Evolutionary conservation across 768 basidiomycete genomes (phyloP).

Genomic region (Gloeopeniophorella convolvens): DNA sequence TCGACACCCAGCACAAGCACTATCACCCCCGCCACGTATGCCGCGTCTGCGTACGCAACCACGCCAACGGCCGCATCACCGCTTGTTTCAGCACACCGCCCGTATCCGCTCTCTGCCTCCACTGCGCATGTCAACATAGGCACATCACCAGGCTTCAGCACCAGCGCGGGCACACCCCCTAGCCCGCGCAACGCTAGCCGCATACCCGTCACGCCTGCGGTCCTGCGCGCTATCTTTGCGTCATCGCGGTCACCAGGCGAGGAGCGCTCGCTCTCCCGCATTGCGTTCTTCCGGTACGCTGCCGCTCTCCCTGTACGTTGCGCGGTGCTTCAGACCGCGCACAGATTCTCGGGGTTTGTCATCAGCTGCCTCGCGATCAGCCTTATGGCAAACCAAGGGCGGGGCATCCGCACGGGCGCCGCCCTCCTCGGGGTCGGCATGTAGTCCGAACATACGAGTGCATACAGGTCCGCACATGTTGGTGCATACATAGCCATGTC

Average conservation of each 20-base stretch:
- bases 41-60: background rate
- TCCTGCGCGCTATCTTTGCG: conserved; percentile 77
- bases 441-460: background rate
- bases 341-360: conserved; percentile 75
- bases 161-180: conserved; percentile 31
- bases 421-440: conserved; percentile 60
- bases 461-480: background rate
- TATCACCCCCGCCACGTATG: conserved; percentile 16
- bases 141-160: conserved; percentile 4
- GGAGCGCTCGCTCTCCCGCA: conserved; percentile 75
- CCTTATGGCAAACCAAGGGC: conserved; percentile 61
- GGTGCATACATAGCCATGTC: background rate
- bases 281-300: conserved; percentile 77
- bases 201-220: conserved; percentile 79
- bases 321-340: background rate
- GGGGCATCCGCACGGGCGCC: conserved; percentile 61
- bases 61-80: background rate
- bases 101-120: conserved; percentile 15
- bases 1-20: conserved; percentile 16
- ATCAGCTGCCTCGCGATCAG: conserved; percentile 79
- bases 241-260: conserved; percentile 77
- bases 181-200: conserved; percentile 44
- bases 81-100: conserved; percentile 6
- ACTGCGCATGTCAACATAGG: conserved; percentile 6
- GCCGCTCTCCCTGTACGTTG: background rate